phyloP scores from a whole-genome alignment of 1,284 basidiomycete species.

The Tylopilus sp. region DNA sequence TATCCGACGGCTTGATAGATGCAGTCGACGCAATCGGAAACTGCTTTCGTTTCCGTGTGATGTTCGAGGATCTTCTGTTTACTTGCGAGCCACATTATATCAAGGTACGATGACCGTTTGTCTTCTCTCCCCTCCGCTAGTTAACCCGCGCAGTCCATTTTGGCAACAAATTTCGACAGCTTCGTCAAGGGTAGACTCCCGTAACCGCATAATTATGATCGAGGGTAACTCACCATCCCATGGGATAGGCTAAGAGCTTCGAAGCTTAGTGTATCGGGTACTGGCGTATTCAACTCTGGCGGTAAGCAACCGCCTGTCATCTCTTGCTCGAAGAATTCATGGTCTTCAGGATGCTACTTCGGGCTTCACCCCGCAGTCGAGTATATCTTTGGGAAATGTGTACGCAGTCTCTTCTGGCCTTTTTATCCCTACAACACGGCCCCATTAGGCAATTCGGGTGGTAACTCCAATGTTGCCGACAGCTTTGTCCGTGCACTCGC shows the following conservation, averaged over 20 bases:
- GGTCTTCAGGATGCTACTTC: slow-evolving; percentile 33
- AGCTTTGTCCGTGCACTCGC: slow-evolving; percentile 32
- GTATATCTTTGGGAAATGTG: slow-evolving; percentile 50
- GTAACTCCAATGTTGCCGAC: slow-evolving; percentile 11
- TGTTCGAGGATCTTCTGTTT: slow-evolving; percentile 24
- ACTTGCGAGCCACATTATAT: slow-evolving; percentile 26
- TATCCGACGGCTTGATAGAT: slow-evolving; percentile 14
- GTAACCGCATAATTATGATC: neutral
- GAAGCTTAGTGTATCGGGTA: slow-evolving; percentile 36
- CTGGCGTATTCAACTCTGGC: slow-evolving; percentile 48
- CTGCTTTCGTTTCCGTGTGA: slow-evolving; percentile 20
- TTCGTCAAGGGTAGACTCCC: slow-evolving; percentile 34
- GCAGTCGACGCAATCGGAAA: slow-evolving; percentile 9
- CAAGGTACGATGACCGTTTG: slow-evolving; percentile 12
- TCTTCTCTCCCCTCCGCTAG: neutral
- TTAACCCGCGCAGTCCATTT: slow-evolving; percentile 20
- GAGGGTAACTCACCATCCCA: slow-evolving; percentile 12
- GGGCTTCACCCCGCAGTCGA: slow-evolving; percentile 52
- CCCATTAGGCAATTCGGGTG: slow-evolving; percentile 8
- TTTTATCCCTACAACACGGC: slow-evolving; percentile 40
- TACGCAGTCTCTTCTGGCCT: slow-evolving; percentile 40
- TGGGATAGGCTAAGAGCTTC: slow-evolving; percentile 26
- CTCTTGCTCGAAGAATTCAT: slow-evolving; percentile 2
- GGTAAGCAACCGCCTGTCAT: slow-evolving; percentile 23
- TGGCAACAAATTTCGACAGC: slow-evolving; percentile 37